Percentiles rank a stretch among this genome's conserved stretches.
phyloP scores from a whole-genome alignment of 306 rosid genomes.

The Phaseolus lunatus region DNA sequence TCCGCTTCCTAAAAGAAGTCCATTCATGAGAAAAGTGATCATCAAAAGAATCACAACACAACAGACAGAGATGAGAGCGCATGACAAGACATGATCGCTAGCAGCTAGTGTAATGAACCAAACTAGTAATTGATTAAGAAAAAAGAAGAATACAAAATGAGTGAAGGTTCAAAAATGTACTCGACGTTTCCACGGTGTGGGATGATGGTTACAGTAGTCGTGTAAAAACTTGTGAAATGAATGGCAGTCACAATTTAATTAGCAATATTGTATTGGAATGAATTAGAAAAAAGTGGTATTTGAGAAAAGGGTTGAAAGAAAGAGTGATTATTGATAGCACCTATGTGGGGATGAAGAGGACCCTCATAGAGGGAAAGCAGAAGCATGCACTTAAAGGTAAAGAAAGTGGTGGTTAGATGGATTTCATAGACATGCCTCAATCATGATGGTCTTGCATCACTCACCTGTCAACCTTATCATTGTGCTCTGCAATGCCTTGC shows the following conservation, averaged over 20 bases:
- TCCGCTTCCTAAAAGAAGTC: background rate
- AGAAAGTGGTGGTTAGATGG: slow-evolving; percentile 40
- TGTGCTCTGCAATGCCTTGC: slow-evolving; percentile 9
- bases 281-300: too few relatives aligned
- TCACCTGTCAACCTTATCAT: slow-evolving; percentile 48
- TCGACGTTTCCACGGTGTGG: too few relatives aligned
- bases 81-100: slow-evolving; percentile 18
- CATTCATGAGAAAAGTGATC: background rate
- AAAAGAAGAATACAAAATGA: slow-evolving; percentile 32
- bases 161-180: background rate
- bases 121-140: background rate
- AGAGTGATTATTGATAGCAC: slow-evolving; percentile 48
- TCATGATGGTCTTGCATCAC: slow-evolving; percentile 40
- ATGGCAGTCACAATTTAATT: too few relatives aligned
- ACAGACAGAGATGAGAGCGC: slow-evolving; percentile 20
- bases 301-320: too few relatives aligned
- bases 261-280: too few relatives aligned
- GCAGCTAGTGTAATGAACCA: background rate
- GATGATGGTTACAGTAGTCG: too few relatives aligned
- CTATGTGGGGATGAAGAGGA: slow-evolving; percentile 56
- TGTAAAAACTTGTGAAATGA: too few relatives aligned
- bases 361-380: slow-evolving; percentile 53
- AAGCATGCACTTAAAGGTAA: slow-evolving; percentile 45
- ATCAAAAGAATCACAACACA: background rate
- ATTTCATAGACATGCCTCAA: slow-evolving; percentile 47